These are phyloP conservation scores for Botrytis pseudocinerea DNA, from an alignment of 2,329 filamentous ascomycete genomes.

Conservation along the genomic window DNA sequence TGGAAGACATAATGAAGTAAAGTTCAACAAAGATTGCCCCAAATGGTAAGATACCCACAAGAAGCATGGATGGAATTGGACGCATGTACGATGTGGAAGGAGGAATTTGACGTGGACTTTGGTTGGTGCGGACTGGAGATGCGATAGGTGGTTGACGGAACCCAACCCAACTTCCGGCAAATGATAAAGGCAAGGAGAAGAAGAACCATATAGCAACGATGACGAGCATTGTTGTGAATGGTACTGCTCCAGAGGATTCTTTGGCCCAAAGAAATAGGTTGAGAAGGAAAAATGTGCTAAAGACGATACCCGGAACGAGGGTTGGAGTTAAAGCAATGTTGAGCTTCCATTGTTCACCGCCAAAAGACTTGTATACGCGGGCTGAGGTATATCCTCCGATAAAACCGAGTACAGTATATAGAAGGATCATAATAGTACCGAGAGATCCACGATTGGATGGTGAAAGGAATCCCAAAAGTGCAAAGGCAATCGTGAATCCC, in stretches of 20 bases:
- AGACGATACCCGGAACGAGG: slow-evolving; percentile 83
- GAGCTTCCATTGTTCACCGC: slow-evolving; percentile 90
- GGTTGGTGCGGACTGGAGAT: slow-evolving; percentile 88
- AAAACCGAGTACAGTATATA: slow-evolving; percentile 91
- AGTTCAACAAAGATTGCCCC: slow-evolving; percentile 97
- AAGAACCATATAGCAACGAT: slow-evolving; percentile 94
- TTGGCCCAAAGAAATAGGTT: slow-evolving; percentile 97
- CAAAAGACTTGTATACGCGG: slow-evolving; percentile 90
- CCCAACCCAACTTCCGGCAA: slow-evolving; percentile 88
- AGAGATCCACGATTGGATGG: slow-evolving; percentile 94
- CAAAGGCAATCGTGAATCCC: slow-evolving; percentile 89
- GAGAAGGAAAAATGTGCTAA: slow-evolving; percentile 85
- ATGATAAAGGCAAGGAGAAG: slow-evolving; percentile 88
- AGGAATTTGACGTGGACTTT: slow-evolving; percentile 96
- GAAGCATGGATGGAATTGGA: slow-evolving; percentile 83
- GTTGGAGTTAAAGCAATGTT: slow-evolving; percentile 88
- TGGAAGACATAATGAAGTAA: slow-evolving; percentile 98
- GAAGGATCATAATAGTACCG: slow-evolving; percentile 86
- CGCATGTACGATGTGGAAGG: slow-evolving; percentile 79
- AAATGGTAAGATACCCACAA: slow-evolving; percentile 91
- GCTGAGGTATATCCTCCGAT: slow-evolving; percentile 89
- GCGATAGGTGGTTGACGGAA: slow-evolving; percentile 75
- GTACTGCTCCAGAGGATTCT: slow-evolving; percentile 87
- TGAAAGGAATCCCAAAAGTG: slow-evolving; percentile 89
- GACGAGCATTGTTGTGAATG: slow-evolving; percentile 94